Percentiles rank a stretch among this genome's conserved stretches.
These are phyloP conservation scores for Ceratonia siliqua DNA, from an alignment of 306 rosid genomes.

Conservation along the genomic window DNA sequence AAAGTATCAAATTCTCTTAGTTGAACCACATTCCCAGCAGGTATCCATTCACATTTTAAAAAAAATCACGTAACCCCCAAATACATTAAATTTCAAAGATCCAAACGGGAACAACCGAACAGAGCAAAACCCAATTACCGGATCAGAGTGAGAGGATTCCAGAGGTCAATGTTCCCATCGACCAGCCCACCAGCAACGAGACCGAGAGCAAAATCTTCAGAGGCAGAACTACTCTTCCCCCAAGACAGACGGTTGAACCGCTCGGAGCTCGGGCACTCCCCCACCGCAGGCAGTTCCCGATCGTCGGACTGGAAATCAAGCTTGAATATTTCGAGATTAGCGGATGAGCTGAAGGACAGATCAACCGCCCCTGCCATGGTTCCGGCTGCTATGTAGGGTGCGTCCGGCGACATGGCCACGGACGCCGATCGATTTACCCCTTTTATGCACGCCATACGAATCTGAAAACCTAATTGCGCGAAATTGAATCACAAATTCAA, in stretches of 20 bases:
- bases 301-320: constrained; percentile 97
- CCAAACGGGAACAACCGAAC: constrained; percentile 14
- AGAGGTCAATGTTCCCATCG: constrained; percentile 87
- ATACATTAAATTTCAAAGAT: constrained; percentile 19
- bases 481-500: neutral
- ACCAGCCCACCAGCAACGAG: constrained; percentile 92
- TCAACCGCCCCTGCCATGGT: constrained; percentile 99
- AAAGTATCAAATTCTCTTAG: constrained; percentile 12
- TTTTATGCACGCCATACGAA: constrained; percentile 83
- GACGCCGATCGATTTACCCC: constrained; percentile 93
- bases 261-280: constrained; percentile 82
- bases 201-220: constrained; percentile 70
- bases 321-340: constrained; percentile 87
- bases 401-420: constrained; percentile 94
- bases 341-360: constrained; percentile 94
- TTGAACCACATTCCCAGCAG: neutral
- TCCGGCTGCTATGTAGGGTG: constrained; percentile 92
- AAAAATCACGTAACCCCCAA: neutral
- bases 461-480: neutral
- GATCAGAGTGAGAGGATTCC: constrained; percentile 90
- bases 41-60: constrained; percentile 5
- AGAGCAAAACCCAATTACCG: constrained; percentile 58
- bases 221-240: constrained; percentile 58
- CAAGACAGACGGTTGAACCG: constrained; percentile 87
- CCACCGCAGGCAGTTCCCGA: constrained; percentile 74